Conservation (phyloP, 1,284 basidiomycete genomes). For the Mycena citricolor region DNA sequence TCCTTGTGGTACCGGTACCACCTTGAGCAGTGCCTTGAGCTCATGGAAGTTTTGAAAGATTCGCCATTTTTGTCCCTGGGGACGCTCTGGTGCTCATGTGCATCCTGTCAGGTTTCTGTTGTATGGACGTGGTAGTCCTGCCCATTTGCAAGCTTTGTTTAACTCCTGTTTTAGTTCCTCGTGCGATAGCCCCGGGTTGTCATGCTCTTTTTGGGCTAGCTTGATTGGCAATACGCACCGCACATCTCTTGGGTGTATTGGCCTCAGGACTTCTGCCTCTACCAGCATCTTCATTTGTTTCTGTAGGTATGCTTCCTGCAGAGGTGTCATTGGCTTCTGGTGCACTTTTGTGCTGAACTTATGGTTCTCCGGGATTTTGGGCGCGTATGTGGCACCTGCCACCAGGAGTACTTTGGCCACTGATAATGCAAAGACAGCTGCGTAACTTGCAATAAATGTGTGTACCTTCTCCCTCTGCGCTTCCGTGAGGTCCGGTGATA, state of each 20-base stretch:
- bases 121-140: constrained; percentile 25
- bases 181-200: constrained; percentile 15
- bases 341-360: constrained; percentile 27
- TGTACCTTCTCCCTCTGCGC: constrained; percentile 14
- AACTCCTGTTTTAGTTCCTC: constrained; percentile 11
- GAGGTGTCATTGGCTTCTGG: constrained; percentile 29
- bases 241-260: constrained; percentile 6
- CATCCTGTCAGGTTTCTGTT: too few species aligned
- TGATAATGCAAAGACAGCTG: constrained; percentile 33
- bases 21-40: constrained; percentile 19
- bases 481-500: constrained; percentile 14
- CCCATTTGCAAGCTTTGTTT: constrained; percentile 22
- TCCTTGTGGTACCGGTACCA: constrained; percentile 34
- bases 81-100: too few species aligned
- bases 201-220: constrained; percentile 24
- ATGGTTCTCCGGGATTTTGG: constrained; percentile 25
- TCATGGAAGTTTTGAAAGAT: constrained; percentile 35
- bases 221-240: constrained; percentile 12
- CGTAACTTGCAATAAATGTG: constrained; percentile 23
- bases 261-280: constrained; percentile 11
- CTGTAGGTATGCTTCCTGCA: constrained; percentile 32
- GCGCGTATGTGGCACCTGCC: constrained; percentile 24
- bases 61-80: too few species aligned
- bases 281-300: constrained; percentile 36
- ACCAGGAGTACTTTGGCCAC: constrained; percentile 29